Evolutionary conservation across 768 basidiomycete species (phyloP), one percentile per base, ranked within the genome.

Genomic region (Russula compacta): DNA sequence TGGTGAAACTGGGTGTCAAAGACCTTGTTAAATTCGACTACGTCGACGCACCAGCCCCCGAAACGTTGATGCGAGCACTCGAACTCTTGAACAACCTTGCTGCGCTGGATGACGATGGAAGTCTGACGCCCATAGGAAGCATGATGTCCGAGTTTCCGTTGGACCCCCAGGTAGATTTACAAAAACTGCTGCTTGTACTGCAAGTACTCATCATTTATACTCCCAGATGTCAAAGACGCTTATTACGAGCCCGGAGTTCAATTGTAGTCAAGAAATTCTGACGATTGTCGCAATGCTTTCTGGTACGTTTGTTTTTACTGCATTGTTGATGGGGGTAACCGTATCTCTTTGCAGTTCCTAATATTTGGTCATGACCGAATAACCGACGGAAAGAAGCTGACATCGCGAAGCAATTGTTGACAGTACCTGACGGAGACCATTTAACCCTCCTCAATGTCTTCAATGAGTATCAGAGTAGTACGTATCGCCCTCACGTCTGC

Each of bases 131-230:
- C 0, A 76, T 98, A 7, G 97, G 97, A 6, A 77, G 75, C 39
- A 86, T 92, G 62, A 98, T 98, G 95, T 95, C 97, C 0, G 93
- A 97, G 67, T 98, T 98, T 78, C 97, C 95, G 12, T 80, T 99
- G n/a, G 97, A 98, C 72, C 97, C 95, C 40, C 95, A 95, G 79
- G 90, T 89, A 66, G 14, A 3, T 21, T 24, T 8, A 3, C 12
- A 8, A 12, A 3, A 8, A 10, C 1, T 32, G 43, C 35, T 17
- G 10, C 21, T 29, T 44, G 42, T 52, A 47, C 29, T 17, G 11
- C 36, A n/a, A 10, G n/a, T 17, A 15, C 21, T 48, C 32, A 49
- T 17, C 24, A 49, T 17, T 17, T 14, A n/a, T 10, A 32, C 56
- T 11, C 11, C 36, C 64, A 92, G 85, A 79, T 98, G 67, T 84